Conservation (phyloP, 2,329 filamentous ascomycete species). For the Talaromyces amestolkiae region DNA sequence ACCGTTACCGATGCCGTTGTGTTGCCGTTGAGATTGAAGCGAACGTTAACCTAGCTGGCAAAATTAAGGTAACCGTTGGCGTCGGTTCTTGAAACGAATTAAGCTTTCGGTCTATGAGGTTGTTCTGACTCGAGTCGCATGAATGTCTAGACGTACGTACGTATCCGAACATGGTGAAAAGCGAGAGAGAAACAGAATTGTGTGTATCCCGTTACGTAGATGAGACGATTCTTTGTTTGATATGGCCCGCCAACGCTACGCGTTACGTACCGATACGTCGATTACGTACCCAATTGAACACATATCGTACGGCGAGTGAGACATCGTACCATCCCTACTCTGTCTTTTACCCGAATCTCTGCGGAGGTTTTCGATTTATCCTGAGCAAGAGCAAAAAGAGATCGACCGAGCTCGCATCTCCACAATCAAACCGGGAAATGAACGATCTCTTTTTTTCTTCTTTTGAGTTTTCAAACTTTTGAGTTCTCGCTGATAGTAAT, state of each 20-base stretch:
- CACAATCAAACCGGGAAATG: background rate
- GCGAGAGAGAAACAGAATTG: background rate
- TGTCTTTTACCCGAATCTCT: background rate
- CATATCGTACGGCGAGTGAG: background rate
- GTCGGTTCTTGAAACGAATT: background rate
- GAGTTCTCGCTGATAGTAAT: background rate
- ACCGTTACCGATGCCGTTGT: background rate
- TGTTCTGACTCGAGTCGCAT: slow-evolving; percentile 2
- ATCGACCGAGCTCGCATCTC: background rate
- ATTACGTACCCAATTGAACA: background rate
- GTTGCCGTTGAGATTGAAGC: background rate
- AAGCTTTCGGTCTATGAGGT: background rate
- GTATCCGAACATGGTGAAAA: background rate
- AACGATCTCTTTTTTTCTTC: background rate
- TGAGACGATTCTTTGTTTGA: background rate
- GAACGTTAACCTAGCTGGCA: background rate
- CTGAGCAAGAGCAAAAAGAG: background rate
- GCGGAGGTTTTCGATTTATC: background rate
- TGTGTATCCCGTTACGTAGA: background rate
- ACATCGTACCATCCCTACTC: background rate
- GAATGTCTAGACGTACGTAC: background rate
- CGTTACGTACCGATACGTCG: background rate
- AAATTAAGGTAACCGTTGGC: background rate
- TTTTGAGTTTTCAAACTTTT: background rate
- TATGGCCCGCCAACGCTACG: background rate